Percentiles rank a stretch among this genome's conserved stretches.
phyloP scores from a whole-genome alignment of 306 rosid genomes.

The Argentina anserina region DNA sequence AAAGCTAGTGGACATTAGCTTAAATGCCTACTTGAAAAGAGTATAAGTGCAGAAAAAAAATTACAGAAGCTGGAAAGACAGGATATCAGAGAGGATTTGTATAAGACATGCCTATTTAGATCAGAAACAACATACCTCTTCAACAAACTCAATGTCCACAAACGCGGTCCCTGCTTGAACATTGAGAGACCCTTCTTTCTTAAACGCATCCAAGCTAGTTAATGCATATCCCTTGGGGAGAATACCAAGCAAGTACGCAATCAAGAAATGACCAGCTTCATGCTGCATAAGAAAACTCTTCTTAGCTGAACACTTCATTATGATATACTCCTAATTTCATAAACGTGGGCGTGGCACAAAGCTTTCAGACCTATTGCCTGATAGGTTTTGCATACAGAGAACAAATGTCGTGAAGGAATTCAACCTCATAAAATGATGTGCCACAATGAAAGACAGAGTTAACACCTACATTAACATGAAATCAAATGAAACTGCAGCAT shows the following conservation, averaged over 20 bases:
- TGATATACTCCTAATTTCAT: background rate
- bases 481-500: background rate
- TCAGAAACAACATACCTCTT: slow-evolving; percentile 55
- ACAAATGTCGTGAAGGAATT: background rate
- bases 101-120: background rate
- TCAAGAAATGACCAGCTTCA: slow-evolving; percentile 95
- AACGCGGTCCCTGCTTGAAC: slow-evolving; percentile 95
- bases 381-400: background rate
- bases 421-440: background rate
- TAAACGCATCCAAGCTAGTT: slow-evolving; percentile 75
- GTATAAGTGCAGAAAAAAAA: background rate
- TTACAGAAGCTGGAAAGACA: background rate
- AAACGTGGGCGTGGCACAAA: background rate
- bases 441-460: background rate
- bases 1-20: background rate
- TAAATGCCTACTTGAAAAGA: background rate
- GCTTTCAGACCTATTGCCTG: background rate
- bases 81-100: background rate
- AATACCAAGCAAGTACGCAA: slow-evolving; percentile 83
- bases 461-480: background rate
- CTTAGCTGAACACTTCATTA: slow-evolving; percentile 19
- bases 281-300: slow-evolving; percentile 51
- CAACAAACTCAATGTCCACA: slow-evolving; percentile 82
- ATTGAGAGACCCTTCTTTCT: slow-evolving; percentile 87
- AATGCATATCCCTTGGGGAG: slow-evolving; percentile 78